Evolutionary conservation across 768 basidiomycete species (phyloP), one percentile per base, ranked within the genome.

Genomic region (Rhizopogon roseolus): DNA sequence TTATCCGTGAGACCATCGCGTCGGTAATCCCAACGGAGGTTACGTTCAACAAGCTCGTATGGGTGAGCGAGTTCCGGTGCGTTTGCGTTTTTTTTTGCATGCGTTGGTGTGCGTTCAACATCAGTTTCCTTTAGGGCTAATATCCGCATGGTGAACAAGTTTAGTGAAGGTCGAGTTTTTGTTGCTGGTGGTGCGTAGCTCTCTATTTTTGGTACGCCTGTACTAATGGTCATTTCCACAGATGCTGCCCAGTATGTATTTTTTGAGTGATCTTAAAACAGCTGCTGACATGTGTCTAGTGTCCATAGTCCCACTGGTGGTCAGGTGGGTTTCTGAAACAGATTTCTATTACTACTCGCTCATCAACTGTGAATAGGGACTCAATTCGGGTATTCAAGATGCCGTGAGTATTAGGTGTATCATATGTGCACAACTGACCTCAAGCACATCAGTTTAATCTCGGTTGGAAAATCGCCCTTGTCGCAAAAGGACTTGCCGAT

Each of bases 381-480:
- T 62, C 9, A 62, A 62, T 42, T 56, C 57, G 16, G 43, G 60
- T 27, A 54, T 59, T 27, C 60, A 60, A 39, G 61, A 61, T 40
- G 42, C 61, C 6, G 61, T 59, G 36, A 49, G 61, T 41, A 5
- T 6, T n/a, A 2, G 1, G 6, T 40, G 39, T 52, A 34, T 16
- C 16, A 14, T 36, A 5, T 36, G 11, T 36, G 34, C 34, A 27
- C 25, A 32, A 22, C 41, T 36, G 14, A 44, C 25, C n/a, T 6
- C 22, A 11, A 32, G 16, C 6, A 7, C 0, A 25, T 17, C 19
- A 62, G 60, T 59, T 66, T 50, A 71, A 71, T 41, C 62, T 71
- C 4, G 58, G 55, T 6, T 68, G 65, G 70, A 68, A 69, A 54
- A 55, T 70, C n/a, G 55, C 66, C 9, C 61, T 69, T 22, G 64